Conservation (phyloP, 2,329 filamentous ascomycete species). For the Lasiodiplodia sp. region DNA sequence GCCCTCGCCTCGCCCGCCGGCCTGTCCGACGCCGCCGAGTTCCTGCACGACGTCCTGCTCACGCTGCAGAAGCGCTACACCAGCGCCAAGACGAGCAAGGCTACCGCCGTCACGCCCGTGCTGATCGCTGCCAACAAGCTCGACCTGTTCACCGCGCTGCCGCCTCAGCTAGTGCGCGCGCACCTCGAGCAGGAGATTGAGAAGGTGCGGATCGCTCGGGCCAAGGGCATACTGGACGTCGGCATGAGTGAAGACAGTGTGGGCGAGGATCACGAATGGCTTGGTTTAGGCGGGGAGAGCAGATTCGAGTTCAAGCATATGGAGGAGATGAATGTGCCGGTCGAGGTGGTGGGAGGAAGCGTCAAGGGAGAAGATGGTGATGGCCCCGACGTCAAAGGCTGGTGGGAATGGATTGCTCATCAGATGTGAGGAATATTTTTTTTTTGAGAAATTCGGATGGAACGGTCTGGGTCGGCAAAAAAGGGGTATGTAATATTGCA, state of each 20-base stretch:
- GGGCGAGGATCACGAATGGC: slow-evolving; percentile 67
- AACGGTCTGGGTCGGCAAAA: not conserved
- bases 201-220: slow-evolving; percentile 74
- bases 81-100: slow-evolving; percentile 63
- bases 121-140: slow-evolving; percentile 93
- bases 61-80: slow-evolving; percentile 77
- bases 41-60: slow-evolving; percentile 89
- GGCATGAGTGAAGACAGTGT: slow-evolving; percentile 71
- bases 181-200: slow-evolving; percentile 83
- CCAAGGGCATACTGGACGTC: slow-evolving; percentile 83
- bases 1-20: slow-evolving; percentile 44
- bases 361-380: slow-evolving; percentile 65
- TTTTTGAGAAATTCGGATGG: not conserved
- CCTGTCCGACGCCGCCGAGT: slow-evolving; percentile 77
- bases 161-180: slow-evolving; percentile 75
- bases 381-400: slow-evolving; percentile 76
- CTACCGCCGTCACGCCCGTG: slow-evolving; percentile 70
- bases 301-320: slow-evolving; percentile 83
- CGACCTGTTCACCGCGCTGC: slow-evolving; percentile 92
- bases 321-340: slow-evolving; percentile 79
- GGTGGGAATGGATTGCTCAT: slow-evolving; percentile 90
- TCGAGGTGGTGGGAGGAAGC: slow-evolving; percentile 81
- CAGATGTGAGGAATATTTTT: slow-evolving; percentile 61
- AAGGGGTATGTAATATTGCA: slow-evolving; percentile 20
- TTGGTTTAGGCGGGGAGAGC: slow-evolving; percentile 80